Evolutionary conservation across 2,329 filamentous ascomycete species (phyloP).

Genomic region (Calonectria henricotiae): DNA sequence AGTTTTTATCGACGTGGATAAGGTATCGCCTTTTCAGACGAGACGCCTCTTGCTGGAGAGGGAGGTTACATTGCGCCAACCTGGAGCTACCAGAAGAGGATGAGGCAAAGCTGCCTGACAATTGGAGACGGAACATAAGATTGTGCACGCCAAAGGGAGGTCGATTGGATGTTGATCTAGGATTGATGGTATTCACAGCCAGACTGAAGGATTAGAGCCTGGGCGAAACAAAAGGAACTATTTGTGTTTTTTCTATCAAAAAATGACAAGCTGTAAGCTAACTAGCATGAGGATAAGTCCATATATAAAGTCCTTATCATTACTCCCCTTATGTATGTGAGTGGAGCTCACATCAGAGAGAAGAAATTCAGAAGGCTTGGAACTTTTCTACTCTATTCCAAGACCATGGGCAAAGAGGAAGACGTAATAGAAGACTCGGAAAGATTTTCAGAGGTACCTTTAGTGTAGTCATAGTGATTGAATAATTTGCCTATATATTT

Average conservation of each 20-base stretch:
- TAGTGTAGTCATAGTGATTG: neutral
- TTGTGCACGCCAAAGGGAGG: slow-evolving; percentile 28
- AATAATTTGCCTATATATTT: too few species aligned
- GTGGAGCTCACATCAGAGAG: too few species aligned
- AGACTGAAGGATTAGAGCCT: neutral
- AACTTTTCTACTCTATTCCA: neutral
- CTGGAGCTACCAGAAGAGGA: slow-evolving; percentile 31
- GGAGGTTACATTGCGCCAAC: slow-evolving; percentile 34
- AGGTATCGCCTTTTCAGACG: neutral
- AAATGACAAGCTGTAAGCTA: neutral
- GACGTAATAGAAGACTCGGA: neutral
- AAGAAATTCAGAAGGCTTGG: neutral
- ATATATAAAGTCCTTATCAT: neutral
- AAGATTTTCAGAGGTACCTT: neutral
- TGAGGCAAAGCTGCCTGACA: neutral
- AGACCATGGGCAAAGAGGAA: neutral
- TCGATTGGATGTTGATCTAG: neutral
- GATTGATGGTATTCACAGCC: slow-evolving; percentile 8
- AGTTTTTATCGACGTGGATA: neutral
- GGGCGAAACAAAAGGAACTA: neutral
- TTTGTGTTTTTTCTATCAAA: neutral
- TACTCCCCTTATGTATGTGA: neutral
- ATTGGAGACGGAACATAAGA: slow-evolving; percentile 1
- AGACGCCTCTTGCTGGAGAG: slow-evolving; percentile 5
- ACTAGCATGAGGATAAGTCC: too few species aligned